Conservation (phyloP, 805 yeast genomes). For the Grigorovia transvaalensis region DNA sequence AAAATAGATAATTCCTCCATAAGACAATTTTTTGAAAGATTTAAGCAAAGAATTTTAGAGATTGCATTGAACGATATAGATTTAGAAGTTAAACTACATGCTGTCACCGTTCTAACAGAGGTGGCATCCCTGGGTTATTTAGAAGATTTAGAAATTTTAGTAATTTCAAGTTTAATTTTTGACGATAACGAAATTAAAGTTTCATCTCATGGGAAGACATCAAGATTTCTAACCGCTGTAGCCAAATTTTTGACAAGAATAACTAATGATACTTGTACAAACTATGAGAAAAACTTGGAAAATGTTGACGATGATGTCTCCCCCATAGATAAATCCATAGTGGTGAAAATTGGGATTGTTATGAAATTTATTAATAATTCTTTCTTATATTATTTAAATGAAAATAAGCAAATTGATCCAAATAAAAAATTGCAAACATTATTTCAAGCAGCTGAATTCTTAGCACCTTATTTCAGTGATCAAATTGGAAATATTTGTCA, state of each 20-base stretch:
- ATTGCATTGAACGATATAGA: constrained; percentile 52
- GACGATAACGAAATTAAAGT: constrained; percentile 27
- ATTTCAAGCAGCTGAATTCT: constrained; percentile 27
- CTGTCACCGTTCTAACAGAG: constrained; percentile 45
- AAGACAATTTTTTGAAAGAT: constrained; percentile 69
- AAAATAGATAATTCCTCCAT: constrained; percentile 47
- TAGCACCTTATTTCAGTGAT: constrained; percentile 20
- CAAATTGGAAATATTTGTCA: constrained; percentile 17
- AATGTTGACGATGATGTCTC: constrained; percentile 9
- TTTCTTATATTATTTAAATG: constrained; percentile 11
- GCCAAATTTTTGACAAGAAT: constrained; percentile 43
- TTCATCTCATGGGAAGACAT: constrained; percentile 24
- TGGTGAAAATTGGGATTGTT: constrained; percentile 19
- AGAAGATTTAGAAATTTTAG: constrained; percentile 45
- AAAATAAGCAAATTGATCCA: constrained; percentile 4
- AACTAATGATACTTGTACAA: constrained; percentile 32
- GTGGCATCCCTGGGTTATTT: constrained; percentile 52
- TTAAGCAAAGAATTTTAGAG: constrained; percentile 52
- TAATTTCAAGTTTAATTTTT: constrained; percentile 36
- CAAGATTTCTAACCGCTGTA: constrained; percentile 34
- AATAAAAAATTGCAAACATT: constrained; percentile 10
- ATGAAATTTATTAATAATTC: constrained; percentile 20
- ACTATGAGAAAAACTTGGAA: constrained; percentile 28
- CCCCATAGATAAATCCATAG: constrained; percentile 9
- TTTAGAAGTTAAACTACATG: constrained; percentile 39